Percentiles rank a stretch among this genome's conserved stretches.
Evolutionary conservation across 768 basidiomycete genomes (phyloP).

Genomic region (Podaxis mareebaensis): DNA sequence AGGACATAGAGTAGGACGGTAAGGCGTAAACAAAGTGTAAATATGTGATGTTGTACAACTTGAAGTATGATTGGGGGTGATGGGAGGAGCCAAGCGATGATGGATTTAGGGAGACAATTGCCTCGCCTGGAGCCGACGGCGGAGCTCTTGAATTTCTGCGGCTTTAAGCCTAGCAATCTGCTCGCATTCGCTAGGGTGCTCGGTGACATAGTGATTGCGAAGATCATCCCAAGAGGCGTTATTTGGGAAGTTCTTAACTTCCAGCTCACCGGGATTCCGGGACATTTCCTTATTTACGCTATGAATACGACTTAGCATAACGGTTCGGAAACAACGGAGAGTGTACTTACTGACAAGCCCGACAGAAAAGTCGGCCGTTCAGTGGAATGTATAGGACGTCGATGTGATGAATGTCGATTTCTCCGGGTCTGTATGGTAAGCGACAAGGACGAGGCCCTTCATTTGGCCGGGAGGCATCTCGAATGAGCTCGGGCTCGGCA

Average conservation of each 20-base stretch:
- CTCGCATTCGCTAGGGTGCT: conserved; percentile 35
- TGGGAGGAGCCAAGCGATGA: neutral
- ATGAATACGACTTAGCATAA: neutral
- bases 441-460: neutral
- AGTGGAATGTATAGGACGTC: conserved; percentile 38
- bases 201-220: conserved; percentile 31
- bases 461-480: neutral
- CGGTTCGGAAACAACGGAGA: neutral
- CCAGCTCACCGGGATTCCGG: neutral
- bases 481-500: neutral
- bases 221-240: conserved; percentile 37
- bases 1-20: neutral
- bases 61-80: neutral
- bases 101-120: neutral
- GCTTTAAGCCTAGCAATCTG: conserved; percentile 35
- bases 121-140: conserved; percentile 24
- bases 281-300: conserved; percentile 19
- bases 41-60: neutral
- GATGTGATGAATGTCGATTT: conserved; percentile 29
- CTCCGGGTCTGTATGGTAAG: neutral
- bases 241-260: conserved; percentile 28
- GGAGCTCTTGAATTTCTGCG: conserved; percentile 34
- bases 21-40: neutral
- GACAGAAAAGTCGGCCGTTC: conserved; percentile 34
- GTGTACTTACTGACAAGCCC: conserved; percentile 38